Conservation (phyloP, 2,329 filamentous ascomycete species). For the Hypocreales sp. region DNA sequence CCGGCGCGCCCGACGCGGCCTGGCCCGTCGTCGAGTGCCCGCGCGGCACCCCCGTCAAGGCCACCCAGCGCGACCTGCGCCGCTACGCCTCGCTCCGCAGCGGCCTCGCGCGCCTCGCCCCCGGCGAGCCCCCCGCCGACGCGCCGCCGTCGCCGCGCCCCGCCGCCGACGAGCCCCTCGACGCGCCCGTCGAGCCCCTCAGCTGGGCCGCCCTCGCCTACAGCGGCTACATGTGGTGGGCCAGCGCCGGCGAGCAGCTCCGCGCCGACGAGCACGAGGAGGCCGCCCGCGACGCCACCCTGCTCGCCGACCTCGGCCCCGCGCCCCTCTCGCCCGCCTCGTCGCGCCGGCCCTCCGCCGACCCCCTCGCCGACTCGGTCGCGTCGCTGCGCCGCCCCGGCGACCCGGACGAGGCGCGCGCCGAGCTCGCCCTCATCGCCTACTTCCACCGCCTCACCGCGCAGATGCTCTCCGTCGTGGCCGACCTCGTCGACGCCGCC, state of each 20-base stretch:
- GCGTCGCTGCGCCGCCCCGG: constrained; percentile 23
- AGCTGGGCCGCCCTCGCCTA: constrained; percentile 66
- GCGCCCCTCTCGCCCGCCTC: constrained; percentile 10
- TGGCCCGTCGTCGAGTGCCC: constrained; percentile 66
- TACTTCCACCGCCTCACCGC: constrained; percentile 70
- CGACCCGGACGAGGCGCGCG: constrained; percentile 26
- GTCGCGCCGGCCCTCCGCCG: constrained; percentile 3
- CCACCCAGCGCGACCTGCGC: constrained; percentile 78
- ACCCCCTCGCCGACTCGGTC: constrained; percentile 26
- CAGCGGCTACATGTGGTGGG: constrained; percentile 81
- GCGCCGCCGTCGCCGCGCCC: constrained; percentile 10
- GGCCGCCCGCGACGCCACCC: constrained; percentile 33
- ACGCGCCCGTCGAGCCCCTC: constrained; percentile 43
- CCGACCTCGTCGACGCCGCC: constrained; percentile 39
- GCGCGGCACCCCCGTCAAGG: constrained; percentile 52
- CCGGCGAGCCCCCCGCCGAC: constrained; percentile 12
- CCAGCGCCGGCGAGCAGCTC: constrained; percentile 61
- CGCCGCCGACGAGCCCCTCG: constrained; percentile 24
- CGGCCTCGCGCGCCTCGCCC: constrained; percentile 37
- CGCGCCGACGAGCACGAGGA: constrained; percentile 46
- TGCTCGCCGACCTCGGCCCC: constrained; percentile 36
- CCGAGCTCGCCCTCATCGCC: constrained; percentile 59
- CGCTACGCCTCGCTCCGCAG: constrained; percentile 57
- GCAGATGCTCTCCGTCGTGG: constrained; percentile 45
- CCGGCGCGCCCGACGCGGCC: constrained; percentile 40